A percentile compares a stretch with the other conserved stretches of the same genome.
phyloP scores from a whole-genome alignment of 2,329 filamentous ascomycete species.

The Epichloe baconii region DNA sequence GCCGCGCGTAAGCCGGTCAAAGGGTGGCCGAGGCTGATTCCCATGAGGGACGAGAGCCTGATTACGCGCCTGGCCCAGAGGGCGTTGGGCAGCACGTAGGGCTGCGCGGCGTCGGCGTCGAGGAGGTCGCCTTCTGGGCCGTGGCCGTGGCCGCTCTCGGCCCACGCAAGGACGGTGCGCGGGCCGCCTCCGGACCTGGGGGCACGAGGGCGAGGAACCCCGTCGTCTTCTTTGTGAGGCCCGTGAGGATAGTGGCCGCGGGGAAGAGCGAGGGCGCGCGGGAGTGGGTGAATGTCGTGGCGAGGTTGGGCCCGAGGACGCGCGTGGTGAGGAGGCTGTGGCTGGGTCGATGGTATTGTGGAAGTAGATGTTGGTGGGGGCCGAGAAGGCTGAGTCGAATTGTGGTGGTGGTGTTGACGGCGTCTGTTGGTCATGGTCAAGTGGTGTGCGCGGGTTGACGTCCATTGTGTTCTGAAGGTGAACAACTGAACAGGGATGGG shows the following conservation, averaged over 20 bases:
- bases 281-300: constrained; percentile 16
- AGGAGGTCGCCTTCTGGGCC: constrained; percentile 18
- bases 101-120: constrained; percentile 4
- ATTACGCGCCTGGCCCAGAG: constrained; percentile 20
- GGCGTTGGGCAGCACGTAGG: constrained; percentile 16
- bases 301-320: constrained; percentile 20
- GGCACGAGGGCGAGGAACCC: constrained; percentile 19
- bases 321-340: constrained; percentile 15
- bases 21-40: constrained; percentile 16
- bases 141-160: constrained; percentile 22
- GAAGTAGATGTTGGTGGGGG: constrained; percentile 16
- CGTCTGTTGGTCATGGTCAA: background rate
- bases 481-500: too few relatives aligned
- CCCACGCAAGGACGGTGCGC: constrained; percentile 18
- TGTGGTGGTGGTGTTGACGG: background rate
- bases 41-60: constrained; percentile 15
- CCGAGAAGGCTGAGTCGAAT: constrained; percentile 13
- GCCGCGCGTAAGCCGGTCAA: constrained; percentile 11
- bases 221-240: constrained; percentile 17
- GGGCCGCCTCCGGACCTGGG: background rate
- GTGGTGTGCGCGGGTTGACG: background rate
- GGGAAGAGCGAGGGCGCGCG: constrained; percentile 7
- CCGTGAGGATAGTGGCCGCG: background rate
- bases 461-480: background rate
- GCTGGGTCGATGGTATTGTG: constrained; percentile 17